Conservation (phyloP, 2,329 filamentous ascomycete genomes). For the Beauveria sp. region DNA sequence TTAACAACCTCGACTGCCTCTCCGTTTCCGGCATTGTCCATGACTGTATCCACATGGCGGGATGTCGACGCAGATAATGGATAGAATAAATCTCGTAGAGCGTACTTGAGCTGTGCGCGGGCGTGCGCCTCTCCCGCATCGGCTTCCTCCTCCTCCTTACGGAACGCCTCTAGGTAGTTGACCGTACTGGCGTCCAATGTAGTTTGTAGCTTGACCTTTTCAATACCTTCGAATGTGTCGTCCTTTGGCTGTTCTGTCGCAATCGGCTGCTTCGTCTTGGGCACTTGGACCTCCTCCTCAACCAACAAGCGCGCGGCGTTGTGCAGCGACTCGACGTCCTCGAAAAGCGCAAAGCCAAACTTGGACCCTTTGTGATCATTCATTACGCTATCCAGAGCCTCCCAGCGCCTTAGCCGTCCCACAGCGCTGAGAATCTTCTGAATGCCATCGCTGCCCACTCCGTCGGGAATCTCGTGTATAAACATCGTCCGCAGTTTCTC, state of each 20-base stretch:
- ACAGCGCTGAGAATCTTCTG: conserved; percentile 72
- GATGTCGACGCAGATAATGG: conserved; percentile 41
- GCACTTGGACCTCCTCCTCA: conserved; percentile 75
- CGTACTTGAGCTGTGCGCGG: conserved; percentile 57
- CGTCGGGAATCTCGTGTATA: conserved; percentile 75
- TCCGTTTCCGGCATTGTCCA: conserved; percentile 57
- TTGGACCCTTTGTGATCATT: conserved; percentile 70
- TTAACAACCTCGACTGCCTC: conserved; percentile 78
- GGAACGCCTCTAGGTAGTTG: conserved; percentile 79
- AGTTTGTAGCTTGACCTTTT: conserved; percentile 64
- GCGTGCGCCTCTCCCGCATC: conserved; percentile 62
- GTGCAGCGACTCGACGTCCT: conserved; percentile 80
- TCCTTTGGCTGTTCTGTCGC: conserved; percentile 35
- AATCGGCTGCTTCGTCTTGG: conserved; percentile 63
- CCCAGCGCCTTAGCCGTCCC: conserved; percentile 78
- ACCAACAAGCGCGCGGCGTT: conserved; percentile 78
- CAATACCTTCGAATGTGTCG: conserved; percentile 45
- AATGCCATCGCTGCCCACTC: conserved; percentile 64
- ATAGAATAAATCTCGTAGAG: conserved; percentile 65
- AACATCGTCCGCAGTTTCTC: conserved; percentile 91
- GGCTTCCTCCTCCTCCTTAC: conserved; percentile 53
- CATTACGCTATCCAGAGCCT: conserved; percentile 54
- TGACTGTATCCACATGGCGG: conserved; percentile 62
- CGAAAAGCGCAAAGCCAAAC: conserved; percentile 94
- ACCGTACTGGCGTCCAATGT: conserved; percentile 75